Base-by-base conservation (phyloP, 2,329 filamentous ascomycete species). In the Fusarium sp. region DNA sequence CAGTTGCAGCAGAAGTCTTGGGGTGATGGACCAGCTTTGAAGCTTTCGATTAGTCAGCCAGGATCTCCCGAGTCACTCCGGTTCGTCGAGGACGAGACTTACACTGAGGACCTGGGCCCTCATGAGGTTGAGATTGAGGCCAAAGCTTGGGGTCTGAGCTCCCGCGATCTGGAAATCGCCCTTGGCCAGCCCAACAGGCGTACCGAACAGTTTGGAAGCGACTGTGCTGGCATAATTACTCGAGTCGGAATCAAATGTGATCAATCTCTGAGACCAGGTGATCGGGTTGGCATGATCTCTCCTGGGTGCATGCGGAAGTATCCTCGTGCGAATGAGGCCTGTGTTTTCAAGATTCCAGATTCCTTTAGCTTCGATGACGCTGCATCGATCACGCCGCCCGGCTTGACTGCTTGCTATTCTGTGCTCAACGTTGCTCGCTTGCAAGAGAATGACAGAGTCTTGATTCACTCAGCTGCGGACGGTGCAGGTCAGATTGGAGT, bases 321-420 rank as follows among this genome's bases (percentile, higher is more conserved):
- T 14, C 7, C 57, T 20, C 37, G 37, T 2, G 49, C 57, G 0
- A 13, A 38, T 7, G 18, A 49, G 20, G 6, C 15, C 0, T 4
- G 6, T 4, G 13, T 54, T 1, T 41, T 48, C 30, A 55, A 55
- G 7, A 10, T 61, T 3, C 48, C 46, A 5, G 23, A 48, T 3
- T 13, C 27, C 3, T 6, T 61, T 0, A 26, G 35, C 6, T 20
- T 61, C 1, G 13, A 23, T 20, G 17, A 9, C n/a, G 40, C 20
- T 13, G 8, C 6, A 2, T 30, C 32, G 1, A 0, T 42, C 3
- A 7, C 9, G 1, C 6, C 9, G 6, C 37, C 48, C 0, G 27
- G 20, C 0, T 13, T 64, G 12, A 9, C 10, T 26, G 57, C 57
- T 2, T 55, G 23, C 6, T 23, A 64, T 20, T 15, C 35, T 1